Evolutionary conservation across 2,329 filamentous ascomycete species (phyloP).

Genomic region (Penicillium sp.): DNA sequence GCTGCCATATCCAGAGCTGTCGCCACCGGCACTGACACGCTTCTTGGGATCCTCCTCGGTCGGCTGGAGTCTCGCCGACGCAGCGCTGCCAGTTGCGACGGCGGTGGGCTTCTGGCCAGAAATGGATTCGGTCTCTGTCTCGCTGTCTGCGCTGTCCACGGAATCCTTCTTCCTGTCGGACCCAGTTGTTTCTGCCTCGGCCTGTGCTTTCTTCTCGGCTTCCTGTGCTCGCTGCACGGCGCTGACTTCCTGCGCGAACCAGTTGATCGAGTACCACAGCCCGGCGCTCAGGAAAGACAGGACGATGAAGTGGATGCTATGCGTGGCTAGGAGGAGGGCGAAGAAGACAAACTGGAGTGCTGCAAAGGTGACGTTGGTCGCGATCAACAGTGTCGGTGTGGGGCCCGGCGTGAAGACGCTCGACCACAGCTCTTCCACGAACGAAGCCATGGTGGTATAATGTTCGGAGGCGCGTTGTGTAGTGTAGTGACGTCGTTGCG

Average conservation of each 20-base stretch:
- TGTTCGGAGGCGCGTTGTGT: conserved; percentile 8
- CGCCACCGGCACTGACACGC: conserved; percentile 48
- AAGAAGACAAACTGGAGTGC: conserved; percentile 78
- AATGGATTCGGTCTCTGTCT: conserved; percentile 45
- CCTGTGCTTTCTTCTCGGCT: conserved; percentile 46
- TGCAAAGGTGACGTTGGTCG: conserved; percentile 87
- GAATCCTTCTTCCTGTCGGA: conserved; percentile 29
- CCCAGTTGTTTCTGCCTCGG: conserved; percentile 26
- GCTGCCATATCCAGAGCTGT: conserved; percentile 61
- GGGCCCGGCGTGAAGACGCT: conserved; percentile 92
- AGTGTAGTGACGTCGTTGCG: conserved; percentile 16
- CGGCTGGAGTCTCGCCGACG: conserved; percentile 50
- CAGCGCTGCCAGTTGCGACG: conserved; percentile 19
- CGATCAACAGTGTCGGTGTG: conserved; percentile 81
- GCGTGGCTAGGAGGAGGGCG: conserved; percentile 73
- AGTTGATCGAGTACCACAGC: conserved; percentile 94
- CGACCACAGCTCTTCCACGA: conserved; percentile 78
- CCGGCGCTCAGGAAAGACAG: conserved; percentile 77
- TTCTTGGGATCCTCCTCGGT: conserved; percentile 47
- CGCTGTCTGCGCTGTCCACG: conserved; percentile 44
- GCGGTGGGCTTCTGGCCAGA: conserved; percentile 16
- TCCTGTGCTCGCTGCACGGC: conserved; percentile 52
- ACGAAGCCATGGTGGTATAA: conserved; percentile 45
- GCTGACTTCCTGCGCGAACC: conserved; percentile 75
- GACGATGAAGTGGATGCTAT: conserved; percentile 84